phyloP scores from a whole-genome alignment of 257 asterid species.

The Jasminum sambac region DNA sequence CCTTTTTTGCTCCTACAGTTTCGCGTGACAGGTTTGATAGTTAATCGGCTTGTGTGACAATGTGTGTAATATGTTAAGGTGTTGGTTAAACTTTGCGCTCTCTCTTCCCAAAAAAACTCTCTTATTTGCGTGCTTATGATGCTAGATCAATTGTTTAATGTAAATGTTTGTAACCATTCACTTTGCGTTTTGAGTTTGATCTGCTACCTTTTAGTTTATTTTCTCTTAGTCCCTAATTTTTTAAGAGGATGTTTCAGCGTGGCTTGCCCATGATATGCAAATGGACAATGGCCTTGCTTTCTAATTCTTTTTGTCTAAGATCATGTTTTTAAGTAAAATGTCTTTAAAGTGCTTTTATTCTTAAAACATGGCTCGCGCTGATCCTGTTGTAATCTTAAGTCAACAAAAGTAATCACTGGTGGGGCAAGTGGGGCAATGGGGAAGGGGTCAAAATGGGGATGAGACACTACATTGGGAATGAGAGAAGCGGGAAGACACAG shows the following conservation, averaged over 20 bases:
- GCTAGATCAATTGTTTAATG: background rate
- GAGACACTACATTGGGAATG: background rate
- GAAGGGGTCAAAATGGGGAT: background rate
- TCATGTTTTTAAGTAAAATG: background rate
- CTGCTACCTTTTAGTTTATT: background rate
- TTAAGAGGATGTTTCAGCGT: background rate
- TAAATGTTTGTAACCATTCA: background rate
- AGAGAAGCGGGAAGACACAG: background rate
- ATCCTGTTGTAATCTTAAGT: background rate
- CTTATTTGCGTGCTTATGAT: background rate
- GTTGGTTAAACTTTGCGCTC: background rate
- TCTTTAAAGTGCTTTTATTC: background rate
- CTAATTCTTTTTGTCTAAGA: background rate
- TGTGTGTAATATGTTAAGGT: background rate
- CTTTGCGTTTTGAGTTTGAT: background rate
- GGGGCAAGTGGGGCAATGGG: background rate
- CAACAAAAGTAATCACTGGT: background rate
- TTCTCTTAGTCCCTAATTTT: background rate
- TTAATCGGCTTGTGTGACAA: background rate
- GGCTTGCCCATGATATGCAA: background rate
- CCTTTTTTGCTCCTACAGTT: background rate
- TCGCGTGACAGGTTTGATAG: slow-evolving; percentile 1
- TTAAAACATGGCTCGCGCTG: background rate
- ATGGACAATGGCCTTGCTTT: background rate
- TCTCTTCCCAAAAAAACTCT: background rate